phyloP scores from a whole-genome alignment of 129 eudicot species.

The Chrysanthemum seticuspe region DNA sequence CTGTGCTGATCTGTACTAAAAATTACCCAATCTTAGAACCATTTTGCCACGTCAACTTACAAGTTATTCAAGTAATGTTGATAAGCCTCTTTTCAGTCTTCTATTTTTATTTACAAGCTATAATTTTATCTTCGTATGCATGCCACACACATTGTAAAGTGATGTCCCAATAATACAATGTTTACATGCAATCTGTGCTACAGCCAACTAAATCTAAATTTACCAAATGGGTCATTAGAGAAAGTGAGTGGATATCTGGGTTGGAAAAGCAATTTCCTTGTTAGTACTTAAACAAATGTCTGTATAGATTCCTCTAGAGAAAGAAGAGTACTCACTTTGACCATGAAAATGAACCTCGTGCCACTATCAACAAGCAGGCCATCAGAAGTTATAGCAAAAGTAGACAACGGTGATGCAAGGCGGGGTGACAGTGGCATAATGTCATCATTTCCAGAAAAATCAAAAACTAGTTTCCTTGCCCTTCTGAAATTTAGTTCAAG shows the following conservation, averaged over 20 bases:
- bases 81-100: slow-evolving; percentile 13
- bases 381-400: slow-evolving; percentile 77
- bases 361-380: slow-evolving; percentile 75
- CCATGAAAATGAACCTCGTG: slow-evolving; percentile 68
- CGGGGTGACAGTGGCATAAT: slow-evolving; percentile 81
- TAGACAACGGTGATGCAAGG: slow-evolving; percentile 84
- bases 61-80: slow-evolving; percentile 8
- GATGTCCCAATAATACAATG: slow-evolving; percentile 6
- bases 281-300: not conserved
- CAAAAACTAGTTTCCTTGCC: slow-evolving; percentile 74
- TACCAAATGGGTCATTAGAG: not conserved
- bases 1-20: too few relatives aligned
- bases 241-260: slow-evolving; percentile 16
- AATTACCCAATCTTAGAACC: not conserved
- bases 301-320: not conserved
- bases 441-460: slow-evolving; percentile 63
- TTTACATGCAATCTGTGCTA: not conserved
- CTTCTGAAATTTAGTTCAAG: slow-evolving; percentile 81
- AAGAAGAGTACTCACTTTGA: slow-evolving; percentile 62
- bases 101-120: not conserved
- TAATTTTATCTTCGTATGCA: not conserved
- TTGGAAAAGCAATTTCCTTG: slow-evolving; percentile 10
- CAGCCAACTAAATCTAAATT: slow-evolving; percentile 9
- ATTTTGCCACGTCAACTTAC: slow-evolving; percentile 7
- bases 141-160: not conserved